Evolutionary conservation across 768 basidiomycete species (phyloP).

Genomic region (Hebeloma cylindrosporum): DNA sequence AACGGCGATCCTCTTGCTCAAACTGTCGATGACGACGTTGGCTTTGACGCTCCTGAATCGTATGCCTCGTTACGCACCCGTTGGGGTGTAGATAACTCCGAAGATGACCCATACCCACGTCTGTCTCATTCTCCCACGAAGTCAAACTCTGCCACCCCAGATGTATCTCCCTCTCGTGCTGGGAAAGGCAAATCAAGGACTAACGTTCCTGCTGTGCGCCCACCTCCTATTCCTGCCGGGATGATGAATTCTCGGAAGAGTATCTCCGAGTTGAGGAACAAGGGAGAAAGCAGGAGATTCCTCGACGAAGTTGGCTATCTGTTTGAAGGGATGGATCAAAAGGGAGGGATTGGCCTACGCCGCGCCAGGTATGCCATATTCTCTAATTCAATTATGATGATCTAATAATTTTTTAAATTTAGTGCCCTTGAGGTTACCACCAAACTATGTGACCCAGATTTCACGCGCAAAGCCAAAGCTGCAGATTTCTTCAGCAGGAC

Average conservation of each 20-base stretch:
- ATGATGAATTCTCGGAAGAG: conserved; percentile 78
- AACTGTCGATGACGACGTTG: conserved; percentile 40
- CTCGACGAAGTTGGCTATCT: conserved; percentile 84
- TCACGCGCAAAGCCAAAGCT: conserved; percentile 76
- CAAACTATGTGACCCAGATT: conserved; percentile 72
- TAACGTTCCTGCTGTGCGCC: conserved; percentile 21
- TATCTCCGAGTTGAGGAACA: conserved; percentile 76
- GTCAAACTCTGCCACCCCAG: conserved; percentile 33
- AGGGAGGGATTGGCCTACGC: conserved; percentile 53
- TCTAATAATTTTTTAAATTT: conserved; percentile 3
- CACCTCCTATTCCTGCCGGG: conserved; percentile 42
- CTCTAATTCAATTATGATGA: neutral
- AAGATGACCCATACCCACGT: conserved; percentile 58
- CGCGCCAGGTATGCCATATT: conserved; percentile 57
- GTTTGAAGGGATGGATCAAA: conserved; percentile 71
- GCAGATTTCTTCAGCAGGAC: conserved; percentile 69
- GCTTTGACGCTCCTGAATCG: conserved; percentile 64
- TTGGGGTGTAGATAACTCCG: conserved; percentile 81
- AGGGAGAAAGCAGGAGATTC: conserved; percentile 78
- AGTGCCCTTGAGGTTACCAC: conserved; percentile 78
- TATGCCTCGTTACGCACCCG: conserved; percentile 72
- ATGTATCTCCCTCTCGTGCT: conserved; percentile 35
- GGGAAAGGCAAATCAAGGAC: conserved; percentile 40
- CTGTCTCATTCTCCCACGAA: conserved; percentile 33
- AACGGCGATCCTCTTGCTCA: conserved; percentile 18